phyloP scores from a whole-genome alignment of 176 grass and related monocot species.

The Raddia guianensis region DNA sequence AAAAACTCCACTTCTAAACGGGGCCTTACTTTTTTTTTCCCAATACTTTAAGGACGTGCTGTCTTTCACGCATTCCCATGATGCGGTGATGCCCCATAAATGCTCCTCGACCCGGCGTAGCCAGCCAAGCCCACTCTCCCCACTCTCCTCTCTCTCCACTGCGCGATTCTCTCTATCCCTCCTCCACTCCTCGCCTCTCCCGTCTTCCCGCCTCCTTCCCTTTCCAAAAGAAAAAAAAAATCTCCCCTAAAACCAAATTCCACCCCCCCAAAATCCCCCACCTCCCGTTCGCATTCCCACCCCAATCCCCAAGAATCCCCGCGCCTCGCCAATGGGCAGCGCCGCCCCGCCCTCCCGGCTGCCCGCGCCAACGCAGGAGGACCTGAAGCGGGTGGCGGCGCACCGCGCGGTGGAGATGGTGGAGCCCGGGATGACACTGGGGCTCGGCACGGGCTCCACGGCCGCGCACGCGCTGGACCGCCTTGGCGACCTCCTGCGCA shows the following conservation, averaged over 20 bases:
- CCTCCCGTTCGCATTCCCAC: neutral
- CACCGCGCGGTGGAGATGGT: constrained; percentile 60
- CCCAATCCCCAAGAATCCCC: constrained; percentile 6
- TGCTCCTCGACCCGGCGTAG: neutral
- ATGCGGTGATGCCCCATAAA: constrained; percentile 43
- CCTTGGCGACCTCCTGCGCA: constrained; percentile 50
- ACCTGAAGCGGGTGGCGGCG: constrained; percentile 69
- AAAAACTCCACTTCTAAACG: too few relatives aligned
- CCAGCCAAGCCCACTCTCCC: neutral
- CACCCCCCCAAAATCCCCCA: neutral
- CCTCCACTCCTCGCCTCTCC: neutral
- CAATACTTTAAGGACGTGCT: too few relatives aligned
- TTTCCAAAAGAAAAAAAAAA: neutral
- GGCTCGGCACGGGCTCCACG: constrained; percentile 81
- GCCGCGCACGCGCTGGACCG: constrained; percentile 69
- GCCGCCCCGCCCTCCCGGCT: constrained; percentile 42
- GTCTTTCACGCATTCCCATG: constrained; percentile 37
- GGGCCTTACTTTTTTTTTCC: too few relatives aligned
- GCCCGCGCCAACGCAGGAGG: constrained; percentile 51
- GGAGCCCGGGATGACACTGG: constrained; percentile 51
- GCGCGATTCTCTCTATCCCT: neutral
- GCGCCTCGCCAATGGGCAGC: constrained; percentile 45
- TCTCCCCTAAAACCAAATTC: neutral
- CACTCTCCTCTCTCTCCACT: too few relatives aligned
- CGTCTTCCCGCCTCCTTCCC: constrained; percentile 31